Evolutionary conservation across 169 alveolate species (phyloP).

Genomic region (Theileria orientalis): DNA sequence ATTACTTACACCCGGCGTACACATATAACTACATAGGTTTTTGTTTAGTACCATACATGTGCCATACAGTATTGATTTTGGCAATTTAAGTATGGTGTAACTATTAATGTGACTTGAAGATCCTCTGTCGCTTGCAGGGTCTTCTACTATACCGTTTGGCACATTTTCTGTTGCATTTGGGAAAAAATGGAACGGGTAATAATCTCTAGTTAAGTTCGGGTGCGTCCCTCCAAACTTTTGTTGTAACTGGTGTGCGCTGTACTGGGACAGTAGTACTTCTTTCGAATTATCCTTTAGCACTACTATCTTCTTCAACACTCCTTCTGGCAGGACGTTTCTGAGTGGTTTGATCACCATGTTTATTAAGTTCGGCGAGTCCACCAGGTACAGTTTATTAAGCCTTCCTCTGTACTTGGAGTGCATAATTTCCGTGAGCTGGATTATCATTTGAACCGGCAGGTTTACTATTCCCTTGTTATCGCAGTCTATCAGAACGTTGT

Average conservation of each 20-base stretch:
- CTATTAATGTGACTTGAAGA: too few relatives aligned
- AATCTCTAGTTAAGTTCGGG: slow-evolving; percentile 23
- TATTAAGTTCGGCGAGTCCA: slow-evolving; percentile 65
- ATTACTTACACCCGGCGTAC: too few relatives aligned
- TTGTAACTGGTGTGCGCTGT: slow-evolving; percentile 52
- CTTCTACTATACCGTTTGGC: background rate
- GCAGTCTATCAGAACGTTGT: slow-evolving; percentile 65
- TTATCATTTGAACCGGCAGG: slow-evolving; percentile 62
- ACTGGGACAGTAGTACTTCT: slow-evolving; percentile 17
- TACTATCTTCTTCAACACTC: slow-evolving; percentile 57
- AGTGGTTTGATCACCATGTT: slow-evolving; percentile 60
- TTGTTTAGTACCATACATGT: slow-evolving; percentile 4
- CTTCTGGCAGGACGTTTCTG: slow-evolving; percentile 54
- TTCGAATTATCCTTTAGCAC: slow-evolving; percentile 49
- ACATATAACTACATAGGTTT: background rate
- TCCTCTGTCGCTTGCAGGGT: background rate
- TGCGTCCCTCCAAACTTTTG: slow-evolving; percentile 62
- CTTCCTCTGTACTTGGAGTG: slow-evolving; percentile 69
- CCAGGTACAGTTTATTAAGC: slow-evolving; percentile 53
- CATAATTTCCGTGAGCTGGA: slow-evolving; percentile 58
- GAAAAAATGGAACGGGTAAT: slow-evolving; percentile 64
- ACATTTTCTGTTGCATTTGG: slow-evolving; percentile 24
- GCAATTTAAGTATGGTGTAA: background rate
- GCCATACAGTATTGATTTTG: slow-evolving; percentile 4
- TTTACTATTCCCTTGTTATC: slow-evolving; percentile 50